Evolutionary conservation across 1,284 basidiomycete genomes (phyloP), one percentile per base, ranked within the genome.

Genomic region (Trametes hirsuta): DNA sequence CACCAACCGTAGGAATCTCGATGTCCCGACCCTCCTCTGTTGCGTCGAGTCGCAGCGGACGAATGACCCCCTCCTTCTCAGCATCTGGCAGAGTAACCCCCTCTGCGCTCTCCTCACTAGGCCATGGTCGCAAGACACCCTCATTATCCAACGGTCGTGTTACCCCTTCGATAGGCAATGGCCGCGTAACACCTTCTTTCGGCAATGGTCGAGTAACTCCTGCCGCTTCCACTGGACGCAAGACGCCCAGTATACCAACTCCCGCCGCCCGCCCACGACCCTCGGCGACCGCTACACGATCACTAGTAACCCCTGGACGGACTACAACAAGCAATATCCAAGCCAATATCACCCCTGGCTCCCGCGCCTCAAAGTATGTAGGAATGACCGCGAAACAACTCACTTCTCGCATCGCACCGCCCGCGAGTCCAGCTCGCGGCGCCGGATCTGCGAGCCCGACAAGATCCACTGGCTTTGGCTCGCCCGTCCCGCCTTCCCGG

Each of bases 351-450:
- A 92, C 91, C 1, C 86, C 84, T 11, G 93, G 93, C 1, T 92
- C 92, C 3, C 81, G 94, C 52, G 94, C 94, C 6, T 90, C 90
- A 55, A 91, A 90, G 71, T 94, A 93, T 69, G 78, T 88, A 34
- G 86, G 87, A 14, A 86, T 94, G 82, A 94, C 91, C 0, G 93
- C 92, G 2, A 88, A 90, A 69, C 90, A 94, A 69, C 79, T 94
- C 45, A 84, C 79, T 68, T 80, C 81, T 47, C 79, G 80, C 59
- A 72, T 30, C 8, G 30, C 77, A 53, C 56, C 71, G 51, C 68
- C 75, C 10, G 61, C 65, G 9, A 77, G 73, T 55, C 75, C 78
- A 55, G 63, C 21, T 6, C 68, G 40, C 14, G 66, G 63, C 3
- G 56, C 68, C 2, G 72, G 74, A 30, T 58, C 64, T 1, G 53